These are phyloP conservation scores for Durusdinium trenchii DNA, from an alignment of 73 alveolate genomes.

Conservation along the genomic window DNA sequence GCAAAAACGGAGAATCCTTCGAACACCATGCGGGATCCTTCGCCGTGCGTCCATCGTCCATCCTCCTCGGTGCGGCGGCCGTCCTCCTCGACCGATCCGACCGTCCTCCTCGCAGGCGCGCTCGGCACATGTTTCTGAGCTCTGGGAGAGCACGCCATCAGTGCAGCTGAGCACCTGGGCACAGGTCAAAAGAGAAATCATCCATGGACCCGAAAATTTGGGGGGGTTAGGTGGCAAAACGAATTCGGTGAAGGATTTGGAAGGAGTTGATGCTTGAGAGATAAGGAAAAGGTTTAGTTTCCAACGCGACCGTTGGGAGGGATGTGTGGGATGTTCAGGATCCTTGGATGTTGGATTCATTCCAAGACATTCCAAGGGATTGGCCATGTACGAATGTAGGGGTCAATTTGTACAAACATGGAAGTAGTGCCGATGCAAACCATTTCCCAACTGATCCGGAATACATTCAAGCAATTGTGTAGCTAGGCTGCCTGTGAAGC, in stretches of 20 bases:
- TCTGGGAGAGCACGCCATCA: conserved; percentile 58
- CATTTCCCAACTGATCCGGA: neutral
- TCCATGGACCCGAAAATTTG: too few species aligned
- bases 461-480: too few species aligned
- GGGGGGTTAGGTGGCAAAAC: neutral
- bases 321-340: neutral
- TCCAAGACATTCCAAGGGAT: too few species aligned
- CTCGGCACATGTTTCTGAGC: conserved; percentile 50
- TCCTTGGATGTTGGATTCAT: neutral
- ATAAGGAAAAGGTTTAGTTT: neutral
- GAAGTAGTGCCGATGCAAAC: neutral
- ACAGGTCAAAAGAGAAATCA: neutral
- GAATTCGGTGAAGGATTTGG: neutral
- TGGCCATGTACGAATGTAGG: neutral
- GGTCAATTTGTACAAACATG: neutral
- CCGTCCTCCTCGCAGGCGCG: conserved; percentile 60
- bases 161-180: conserved; percentile 31
- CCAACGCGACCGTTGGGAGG: neutral
- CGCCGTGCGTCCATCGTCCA: neutral
- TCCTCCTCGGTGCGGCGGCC: neutral
- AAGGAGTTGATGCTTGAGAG: neutral
- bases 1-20: too few species aligned
- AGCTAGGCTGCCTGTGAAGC: too few species aligned
- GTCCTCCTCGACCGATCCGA: too few species aligned
- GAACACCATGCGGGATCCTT: too few species aligned